These are phyloP conservation scores for Ashbya aceris DNA, from an alignment of 1,139 yeast species.

Conservation along the genomic window DNA sequence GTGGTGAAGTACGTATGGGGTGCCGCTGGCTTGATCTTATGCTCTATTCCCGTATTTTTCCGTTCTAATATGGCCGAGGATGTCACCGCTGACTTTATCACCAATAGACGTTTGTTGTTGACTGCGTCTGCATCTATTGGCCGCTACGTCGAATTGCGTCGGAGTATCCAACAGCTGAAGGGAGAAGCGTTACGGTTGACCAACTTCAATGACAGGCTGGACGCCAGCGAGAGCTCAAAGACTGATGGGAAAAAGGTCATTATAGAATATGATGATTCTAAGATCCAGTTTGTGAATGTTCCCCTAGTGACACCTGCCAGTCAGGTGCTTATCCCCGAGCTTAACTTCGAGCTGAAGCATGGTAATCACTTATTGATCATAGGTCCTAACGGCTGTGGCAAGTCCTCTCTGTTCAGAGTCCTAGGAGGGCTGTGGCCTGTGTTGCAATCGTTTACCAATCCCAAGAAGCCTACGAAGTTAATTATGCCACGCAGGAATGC, in stretches of 20 bases:
- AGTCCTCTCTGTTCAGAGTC: slow-evolving; percentile 81
- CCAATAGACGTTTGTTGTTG: slow-evolving; percentile 78
- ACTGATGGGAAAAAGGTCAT: slow-evolving; percentile 16
- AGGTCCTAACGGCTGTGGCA: slow-evolving; percentile 95
- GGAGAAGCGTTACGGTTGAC: slow-evolving; percentile 78
- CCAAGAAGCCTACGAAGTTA: slow-evolving; percentile 40
- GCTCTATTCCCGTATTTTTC: slow-evolving; percentile 84
- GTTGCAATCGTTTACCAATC: slow-evolving; percentile 54
- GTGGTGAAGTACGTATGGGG: slow-evolving; percentile 93
- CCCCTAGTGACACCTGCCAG: slow-evolving; percentile 80
- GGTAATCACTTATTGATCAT: slow-evolving; percentile 85
- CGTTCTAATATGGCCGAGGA: slow-evolving; percentile 35
- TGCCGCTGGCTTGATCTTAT: slow-evolving; percentile 80
- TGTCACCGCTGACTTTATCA: slow-evolving; percentile 69
- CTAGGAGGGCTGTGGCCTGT: slow-evolving; percentile 94
- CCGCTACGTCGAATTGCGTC: slow-evolving; percentile 74
- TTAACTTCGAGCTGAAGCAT: slow-evolving; percentile 62
- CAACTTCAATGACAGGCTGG: slow-evolving; percentile 58
- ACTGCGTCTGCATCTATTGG: slow-evolving; percentile 88
- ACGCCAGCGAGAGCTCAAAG: slow-evolving; percentile 36
- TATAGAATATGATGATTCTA: slow-evolving; percentile 44
- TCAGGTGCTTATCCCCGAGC: slow-evolving; percentile 56
- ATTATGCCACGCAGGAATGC: slow-evolving; percentile 25
- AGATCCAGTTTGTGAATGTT: slow-evolving; percentile 61
- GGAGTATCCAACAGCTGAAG: slow-evolving; percentile 71